A percentile compares a stretch with the other conserved stretches of the same genome.
Conservation (phyloP, 441 rosid species). For the Theobroma grandiflorum region DNA sequence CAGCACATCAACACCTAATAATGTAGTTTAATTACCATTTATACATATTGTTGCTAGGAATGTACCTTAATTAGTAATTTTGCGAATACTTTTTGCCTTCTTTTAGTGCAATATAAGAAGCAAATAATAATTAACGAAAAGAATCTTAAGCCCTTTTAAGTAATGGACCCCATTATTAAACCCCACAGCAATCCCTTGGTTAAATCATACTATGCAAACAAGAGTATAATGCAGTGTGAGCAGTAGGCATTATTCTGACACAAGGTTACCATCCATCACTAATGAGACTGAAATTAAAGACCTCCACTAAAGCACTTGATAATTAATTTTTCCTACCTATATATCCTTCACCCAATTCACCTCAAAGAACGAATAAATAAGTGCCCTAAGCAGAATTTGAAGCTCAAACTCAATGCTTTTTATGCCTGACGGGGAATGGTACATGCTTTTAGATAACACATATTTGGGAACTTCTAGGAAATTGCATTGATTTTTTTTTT, state of each 20-base stretch:
- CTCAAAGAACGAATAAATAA: too few relatives aligned
- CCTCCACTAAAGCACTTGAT: too few relatives aligned
- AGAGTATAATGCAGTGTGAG: too few relatives aligned
- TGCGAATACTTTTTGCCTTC: neutral
- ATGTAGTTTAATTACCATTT: neutral
- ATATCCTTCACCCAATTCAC: too few relatives aligned
- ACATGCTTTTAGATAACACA: neutral
- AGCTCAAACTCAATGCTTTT: too few relatives aligned
- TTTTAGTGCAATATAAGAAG: neutral
- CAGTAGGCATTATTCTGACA: neutral
- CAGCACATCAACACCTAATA: neutral
- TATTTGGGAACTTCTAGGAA: neutral
- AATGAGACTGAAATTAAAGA: neutral
- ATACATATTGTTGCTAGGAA: too few relatives aligned
- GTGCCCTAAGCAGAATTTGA: too few relatives aligned
- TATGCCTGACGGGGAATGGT: too few relatives aligned
- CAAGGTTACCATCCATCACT: neutral
- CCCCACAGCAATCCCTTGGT: too few relatives aligned
- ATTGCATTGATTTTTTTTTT: neutral
- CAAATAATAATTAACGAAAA: neutral
- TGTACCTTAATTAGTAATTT: too few relatives aligned
- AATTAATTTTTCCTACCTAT: too few relatives aligned
- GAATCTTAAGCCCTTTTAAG: neutral
- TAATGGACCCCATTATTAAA: neutral
- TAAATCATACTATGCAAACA: too few relatives aligned